Conservation (phyloP, 1,284 basidiomycete genomes). For the Irpex lacteus region DNA sequence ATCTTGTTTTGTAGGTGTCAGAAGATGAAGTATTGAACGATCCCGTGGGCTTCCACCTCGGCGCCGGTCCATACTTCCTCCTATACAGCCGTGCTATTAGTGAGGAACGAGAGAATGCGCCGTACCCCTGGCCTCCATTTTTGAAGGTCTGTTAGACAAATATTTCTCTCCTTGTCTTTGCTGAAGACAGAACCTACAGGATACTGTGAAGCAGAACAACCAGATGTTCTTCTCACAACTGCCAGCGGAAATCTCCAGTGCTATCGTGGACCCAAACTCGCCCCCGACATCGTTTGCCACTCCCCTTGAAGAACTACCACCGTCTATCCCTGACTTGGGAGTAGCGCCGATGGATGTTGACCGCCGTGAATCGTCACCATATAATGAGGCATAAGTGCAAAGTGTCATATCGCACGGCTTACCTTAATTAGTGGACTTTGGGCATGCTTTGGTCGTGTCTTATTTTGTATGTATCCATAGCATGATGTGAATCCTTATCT, state of each 20-base stretch:
- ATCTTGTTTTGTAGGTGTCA: slow-evolving; percentile 44
- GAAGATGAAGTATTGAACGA: slow-evolving; percentile 68
- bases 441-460: too few species aligned
- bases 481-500: too few species aligned
- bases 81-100: slow-evolving; percentile 60
- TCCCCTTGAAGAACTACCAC: not conserved
- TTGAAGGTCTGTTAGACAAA: slow-evolving; percentile 33
- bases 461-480: too few species aligned
- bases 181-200: slow-evolving; percentile 15
- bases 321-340: not conserved
- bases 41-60: slow-evolving; percentile 63
- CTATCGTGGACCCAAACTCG: slow-evolving; percentile 26
- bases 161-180: not conserved
- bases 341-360: slow-evolving; percentile 9
- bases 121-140: slow-evolving; percentile 37
- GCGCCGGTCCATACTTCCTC: slow-evolving; percentile 71
- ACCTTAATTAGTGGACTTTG: not conserved
- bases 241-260: slow-evolving; percentile 20
- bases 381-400: not conserved
- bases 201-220: slow-evolving; percentile 32
- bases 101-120: slow-evolving; percentile 29
- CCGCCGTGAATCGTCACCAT: not conserved
- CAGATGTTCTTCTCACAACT: slow-evolving; percentile 25
- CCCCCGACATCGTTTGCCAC: slow-evolving; percentile 24
- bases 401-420: not conserved